Conservation (phyloP, 371 early-diverging fungal species). For the Chytridiales sp. region DNA sequence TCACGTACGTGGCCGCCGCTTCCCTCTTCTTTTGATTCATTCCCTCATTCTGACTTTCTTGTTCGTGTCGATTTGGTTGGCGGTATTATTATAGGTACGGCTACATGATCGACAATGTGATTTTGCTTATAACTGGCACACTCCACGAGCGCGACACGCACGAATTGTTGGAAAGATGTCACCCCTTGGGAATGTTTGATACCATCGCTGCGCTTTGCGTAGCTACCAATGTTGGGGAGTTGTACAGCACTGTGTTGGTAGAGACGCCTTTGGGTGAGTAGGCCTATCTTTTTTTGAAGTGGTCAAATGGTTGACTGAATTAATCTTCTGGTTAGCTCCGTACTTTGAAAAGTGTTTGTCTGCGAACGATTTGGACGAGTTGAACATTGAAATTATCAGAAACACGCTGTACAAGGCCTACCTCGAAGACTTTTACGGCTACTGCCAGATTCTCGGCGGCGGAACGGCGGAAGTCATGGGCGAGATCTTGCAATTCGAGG, state of each 20-base stretch:
- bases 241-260: slow-evolving; percentile 93
- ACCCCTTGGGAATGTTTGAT: slow-evolving; percentile 95
- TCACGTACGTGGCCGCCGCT: slow-evolving; percentile 88
- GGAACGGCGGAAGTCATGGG: slow-evolving; percentile 94
- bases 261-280: slow-evolving; percentile 88
- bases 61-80: neutral
- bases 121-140: slow-evolving; percentile 95
- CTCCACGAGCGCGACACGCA: slow-evolving; percentile 97
- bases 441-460: slow-evolving; percentile 79
- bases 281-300: neutral
- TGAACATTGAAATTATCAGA: slow-evolving; percentile 98
- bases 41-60: slow-evolving; percentile 10
- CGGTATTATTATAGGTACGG: slow-evolving; percentile 66
- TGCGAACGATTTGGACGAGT: slow-evolving; percentile 95
- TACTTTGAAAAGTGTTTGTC: slow-evolving; percentile 96
- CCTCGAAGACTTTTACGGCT: slow-evolving; percentile 94
- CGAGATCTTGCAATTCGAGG: slow-evolving; percentile 94
- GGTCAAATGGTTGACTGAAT: neutral
- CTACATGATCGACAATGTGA: slow-evolving; percentile 99
- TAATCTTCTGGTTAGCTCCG: slow-evolving; percentile 62
- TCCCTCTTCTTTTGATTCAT: slow-evolving; percentile 3
- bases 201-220: slow-evolving; percentile 97
- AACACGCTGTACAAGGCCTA: slow-evolving; percentile 98
- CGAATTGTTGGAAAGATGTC: slow-evolving; percentile 93
- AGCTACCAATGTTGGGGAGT: slow-evolving; percentile 91